phyloP scores from a whole-genome alignment of 108 stramenopile species.

The Heterococcus sp. region DNA sequence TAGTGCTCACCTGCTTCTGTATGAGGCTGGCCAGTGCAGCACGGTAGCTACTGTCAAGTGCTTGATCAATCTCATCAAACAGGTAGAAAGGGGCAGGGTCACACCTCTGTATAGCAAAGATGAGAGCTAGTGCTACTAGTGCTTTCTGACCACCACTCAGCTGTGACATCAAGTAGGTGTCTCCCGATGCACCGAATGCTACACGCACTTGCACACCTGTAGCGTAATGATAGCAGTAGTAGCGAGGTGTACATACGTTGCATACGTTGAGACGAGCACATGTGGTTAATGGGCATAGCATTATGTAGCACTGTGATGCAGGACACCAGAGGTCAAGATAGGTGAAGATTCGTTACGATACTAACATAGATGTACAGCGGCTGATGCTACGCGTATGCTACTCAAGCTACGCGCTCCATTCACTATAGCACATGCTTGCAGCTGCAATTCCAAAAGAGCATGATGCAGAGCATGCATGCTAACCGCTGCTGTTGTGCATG shows the following conservation, averaged over 20 bases:
- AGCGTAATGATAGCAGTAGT: not conserved
- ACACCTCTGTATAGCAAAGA: constrained; percentile 84
- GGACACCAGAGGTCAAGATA: not conserved
- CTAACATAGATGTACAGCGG: no score
- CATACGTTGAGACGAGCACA: no score
- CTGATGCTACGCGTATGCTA: no score
- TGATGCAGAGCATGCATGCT: no score
- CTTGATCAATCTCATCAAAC: constrained; percentile 92
- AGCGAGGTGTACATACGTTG: not conserved
- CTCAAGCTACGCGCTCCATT: no score
- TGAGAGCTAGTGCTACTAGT: constrained; percentile 93
- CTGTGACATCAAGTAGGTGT: constrained; percentile 63
- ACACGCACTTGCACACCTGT: constrained; percentile 75
- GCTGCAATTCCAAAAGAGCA: no score
- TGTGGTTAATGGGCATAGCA: no score
- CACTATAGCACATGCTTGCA: no score
- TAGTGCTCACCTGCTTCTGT: constrained; percentile 66
- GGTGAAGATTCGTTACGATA: no score
- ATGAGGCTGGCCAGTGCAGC: constrained; percentile 92
- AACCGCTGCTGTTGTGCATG: no score
- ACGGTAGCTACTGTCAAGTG: constrained; percentile 90
- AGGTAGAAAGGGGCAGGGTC: constrained; percentile 99
- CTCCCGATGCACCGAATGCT: constrained; percentile 78
- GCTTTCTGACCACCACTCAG: constrained; percentile 99
- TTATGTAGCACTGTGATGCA: not conserved